Evolutionary conservation across 805 yeast genomes (phyloP).

Genomic region (Candida caryicola): DNA sequence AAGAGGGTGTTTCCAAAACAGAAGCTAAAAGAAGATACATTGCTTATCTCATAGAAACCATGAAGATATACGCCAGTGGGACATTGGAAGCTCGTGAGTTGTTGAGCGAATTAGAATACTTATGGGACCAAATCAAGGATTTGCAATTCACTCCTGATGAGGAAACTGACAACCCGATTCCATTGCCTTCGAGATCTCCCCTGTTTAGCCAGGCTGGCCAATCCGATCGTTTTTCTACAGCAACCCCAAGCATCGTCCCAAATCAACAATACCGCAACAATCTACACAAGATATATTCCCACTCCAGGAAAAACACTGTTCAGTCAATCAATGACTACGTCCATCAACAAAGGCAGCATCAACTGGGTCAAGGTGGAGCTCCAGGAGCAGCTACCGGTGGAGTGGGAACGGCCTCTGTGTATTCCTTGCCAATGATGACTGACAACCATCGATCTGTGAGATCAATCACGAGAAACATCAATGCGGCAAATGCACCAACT

Average conservation of each 20-base stretch:
- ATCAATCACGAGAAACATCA: slow-evolving; percentile 3
- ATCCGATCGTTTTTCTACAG: slow-evolving; percentile 36
- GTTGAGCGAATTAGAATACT: slow-evolving; percentile 62
- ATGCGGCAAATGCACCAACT: background rate
- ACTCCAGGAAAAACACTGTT: slow-evolving; percentile 39
- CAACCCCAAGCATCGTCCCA: slow-evolving; percentile 29
- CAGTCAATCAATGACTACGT: slow-evolving; percentile 34
- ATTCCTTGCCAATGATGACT: slow-evolving; percentile 11
- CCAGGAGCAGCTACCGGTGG: slow-evolving; percentile 10
- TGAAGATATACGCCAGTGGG: slow-evolving; percentile 66
- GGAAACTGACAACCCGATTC: slow-evolving; percentile 21
- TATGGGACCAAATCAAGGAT: slow-evolving; percentile 73
- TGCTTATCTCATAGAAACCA: slow-evolving; percentile 64
- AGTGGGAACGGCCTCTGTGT: slow-evolving; percentile 11
- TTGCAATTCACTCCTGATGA: slow-evolving; percentile 32
- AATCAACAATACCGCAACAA: slow-evolving; percentile 32
- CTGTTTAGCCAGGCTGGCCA: slow-evolving; percentile 29
- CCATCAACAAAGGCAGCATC: slow-evolving; percentile 30
- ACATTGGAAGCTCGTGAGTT: slow-evolving; percentile 65
- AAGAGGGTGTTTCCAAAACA: slow-evolving; percentile 62
- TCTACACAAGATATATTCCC: slow-evolving; percentile 43
- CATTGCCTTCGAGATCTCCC: slow-evolving; percentile 34
- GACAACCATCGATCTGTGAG: slow-evolving; percentile 2
- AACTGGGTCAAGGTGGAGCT: slow-evolving; percentile 4
- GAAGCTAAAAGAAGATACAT: slow-evolving; percentile 77